Conservation (phyloP, 179 eudicot species). For the Spergularia azorica region DNA sequence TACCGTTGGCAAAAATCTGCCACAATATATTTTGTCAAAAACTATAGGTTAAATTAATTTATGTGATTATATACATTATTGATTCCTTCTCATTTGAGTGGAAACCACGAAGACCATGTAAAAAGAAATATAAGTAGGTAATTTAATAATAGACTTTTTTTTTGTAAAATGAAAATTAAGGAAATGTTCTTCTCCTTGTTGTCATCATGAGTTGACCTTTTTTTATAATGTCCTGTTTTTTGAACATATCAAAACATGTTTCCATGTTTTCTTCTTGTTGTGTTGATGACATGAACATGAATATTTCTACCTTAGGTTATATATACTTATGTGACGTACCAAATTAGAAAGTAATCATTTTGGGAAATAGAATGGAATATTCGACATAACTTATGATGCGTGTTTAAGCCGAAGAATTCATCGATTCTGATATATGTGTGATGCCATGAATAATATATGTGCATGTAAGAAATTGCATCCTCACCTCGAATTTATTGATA, state of each 20-base stretch:
- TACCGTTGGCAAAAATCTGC: conserved; percentile 12
- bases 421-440: not conserved
- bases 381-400: not conserved
- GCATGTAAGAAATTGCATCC: not conserved
- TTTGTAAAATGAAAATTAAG: conserved; percentile 15
- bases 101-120: conserved; percentile 31
- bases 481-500: conserved; percentile 18
- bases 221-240: not conserved
- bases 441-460: not conserved
- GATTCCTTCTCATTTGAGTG: conserved; percentile 25
- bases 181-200: conserved; percentile 12
- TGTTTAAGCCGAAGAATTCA: not conserved
- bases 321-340: too few species aligned
- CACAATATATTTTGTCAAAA: conserved; percentile 20
- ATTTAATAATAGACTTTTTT: conserved; percentile 10
- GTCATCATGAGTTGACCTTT: conserved; percentile 23
- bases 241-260: conserved; percentile 29
- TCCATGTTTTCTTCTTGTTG: conserved; percentile 29
- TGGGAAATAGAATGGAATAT: too few species aligned
- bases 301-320: too few species aligned
- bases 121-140: conserved; percentile 2
- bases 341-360: too few species aligned
- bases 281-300: too few species aligned
- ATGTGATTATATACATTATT: conserved; percentile 8
- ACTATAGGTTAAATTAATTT: conserved; percentile 12